Evolutionary conservation across 2,329 filamentous ascomycete species (phyloP).

Genomic region (Clarireedia sp.): DNA sequence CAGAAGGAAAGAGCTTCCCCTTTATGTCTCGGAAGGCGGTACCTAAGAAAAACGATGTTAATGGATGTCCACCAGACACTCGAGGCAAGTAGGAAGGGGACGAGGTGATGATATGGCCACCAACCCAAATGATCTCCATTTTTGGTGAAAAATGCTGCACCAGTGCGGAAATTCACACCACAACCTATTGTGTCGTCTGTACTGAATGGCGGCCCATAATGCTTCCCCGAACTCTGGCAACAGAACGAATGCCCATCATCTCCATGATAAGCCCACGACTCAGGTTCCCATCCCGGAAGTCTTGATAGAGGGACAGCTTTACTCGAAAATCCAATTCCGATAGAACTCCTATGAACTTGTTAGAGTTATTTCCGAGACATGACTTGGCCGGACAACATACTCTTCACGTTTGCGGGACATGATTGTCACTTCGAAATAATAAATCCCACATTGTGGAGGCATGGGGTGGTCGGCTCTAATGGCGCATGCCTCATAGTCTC

Average conservation of each 20-base stretch:
- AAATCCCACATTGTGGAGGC: conserved; percentile 83
- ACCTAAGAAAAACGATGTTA: conserved; percentile 37
- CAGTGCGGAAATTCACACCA: conserved; percentile 56
- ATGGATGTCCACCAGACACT: neutral
- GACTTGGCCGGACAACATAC: conserved; percentile 34
- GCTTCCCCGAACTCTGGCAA: conserved; percentile 47
- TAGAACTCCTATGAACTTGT: conserved; percentile 41
- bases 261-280: conserved; percentile 62
- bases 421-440: conserved; percentile 78
- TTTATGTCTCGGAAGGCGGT: conserved; percentile 60
- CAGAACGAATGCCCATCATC: conserved; percentile 58
- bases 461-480: conserved; percentile 80
- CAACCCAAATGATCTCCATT: conserved; percentile 51
- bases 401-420: conserved; percentile 60
- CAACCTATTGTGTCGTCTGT: conserved; percentile 55
- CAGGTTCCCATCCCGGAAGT: conserved; percentile 58
- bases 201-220: conserved; percentile 49
- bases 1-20: conserved; percentile 56
- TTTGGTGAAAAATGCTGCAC: conserved; percentile 61
- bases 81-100: neutral
- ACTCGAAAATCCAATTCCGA: conserved; percentile 55
- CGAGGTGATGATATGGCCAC: conserved; percentile 18
- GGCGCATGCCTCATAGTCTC: conserved; percentile 68
- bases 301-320: conserved; percentile 46
- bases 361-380: conserved; percentile 6